These are phyloP conservation scores for Protomyces pachydermus DNA, from an alignment of 1,139 yeast genomes.

Conservation along the genomic window DNA sequence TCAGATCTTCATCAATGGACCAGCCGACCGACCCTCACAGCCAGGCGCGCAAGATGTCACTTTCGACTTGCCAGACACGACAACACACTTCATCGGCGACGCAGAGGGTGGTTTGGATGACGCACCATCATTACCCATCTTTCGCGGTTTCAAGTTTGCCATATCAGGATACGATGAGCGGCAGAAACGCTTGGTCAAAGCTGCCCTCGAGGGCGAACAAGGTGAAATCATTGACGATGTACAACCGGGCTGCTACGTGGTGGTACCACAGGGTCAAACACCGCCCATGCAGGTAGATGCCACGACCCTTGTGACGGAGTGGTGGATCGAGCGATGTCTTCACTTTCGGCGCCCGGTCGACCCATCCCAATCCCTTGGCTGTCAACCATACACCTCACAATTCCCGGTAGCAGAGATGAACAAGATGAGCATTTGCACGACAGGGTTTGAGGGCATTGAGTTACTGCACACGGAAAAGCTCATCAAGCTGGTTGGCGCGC, in stretches of 20 bases:
- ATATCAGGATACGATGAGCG: not conserved
- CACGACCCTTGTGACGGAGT: slow-evolving; percentile 13
- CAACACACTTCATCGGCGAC: not conserved
- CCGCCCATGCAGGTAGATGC: not conserved
- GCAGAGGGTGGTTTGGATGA: not conserved
- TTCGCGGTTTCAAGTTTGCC: not conserved
- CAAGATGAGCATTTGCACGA: slow-evolving; percentile 11
- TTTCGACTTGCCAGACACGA: not conserved
- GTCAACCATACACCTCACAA: not conserved
- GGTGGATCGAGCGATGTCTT: slow-evolving; percentile 24
- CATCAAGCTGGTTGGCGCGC: slow-evolving; percentile 8
- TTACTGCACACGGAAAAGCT: slow-evolving; percentile 19
- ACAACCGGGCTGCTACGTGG: not conserved
- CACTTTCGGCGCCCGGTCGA: not conserved
- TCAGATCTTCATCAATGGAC: not conserved
- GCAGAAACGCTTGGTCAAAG: not conserved
- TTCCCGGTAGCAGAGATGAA: slow-evolving; percentile 14
- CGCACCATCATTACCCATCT: not conserved
- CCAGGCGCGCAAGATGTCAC: not conserved
- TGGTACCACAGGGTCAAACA: slow-evolving; percentile 6
- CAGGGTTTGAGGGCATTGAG: slow-evolving; percentile 19
- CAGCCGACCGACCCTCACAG: not conserved
- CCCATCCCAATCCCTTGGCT: not conserved
- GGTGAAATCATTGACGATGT: not conserved
- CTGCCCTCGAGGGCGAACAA: not conserved